A percentile compares a stretch with the other conserved stretches of the same genome.
phyloP scores from a whole-genome alignment of 2,329 filamentous ascomycete genomes.

The Colletotrichum shisoi region DNA sequence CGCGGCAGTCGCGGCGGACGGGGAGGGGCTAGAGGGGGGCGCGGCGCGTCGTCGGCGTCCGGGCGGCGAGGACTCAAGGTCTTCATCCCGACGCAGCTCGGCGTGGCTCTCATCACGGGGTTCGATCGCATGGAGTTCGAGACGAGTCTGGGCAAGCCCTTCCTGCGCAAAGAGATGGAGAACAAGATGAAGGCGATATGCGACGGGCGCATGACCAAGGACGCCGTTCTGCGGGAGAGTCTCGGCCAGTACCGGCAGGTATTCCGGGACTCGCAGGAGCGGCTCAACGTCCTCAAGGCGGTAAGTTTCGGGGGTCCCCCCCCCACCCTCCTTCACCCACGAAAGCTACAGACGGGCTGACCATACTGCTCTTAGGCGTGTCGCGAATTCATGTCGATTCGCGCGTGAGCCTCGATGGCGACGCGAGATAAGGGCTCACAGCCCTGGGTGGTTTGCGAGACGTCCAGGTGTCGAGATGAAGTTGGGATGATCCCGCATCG shows the following conservation, averaged over 20 bases:
- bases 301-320: constrained; percentile 54
- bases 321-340: constrained; percentile 2
- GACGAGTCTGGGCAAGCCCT: constrained; percentile 92
- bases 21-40: constrained; percentile 52
- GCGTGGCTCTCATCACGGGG: constrained; percentile 89
- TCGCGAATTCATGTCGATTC: constrained; percentile 60
- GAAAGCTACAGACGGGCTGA: constrained; percentile 21
- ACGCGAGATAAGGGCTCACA: constrained; percentile 32
- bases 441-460: constrained; percentile 26
- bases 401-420: constrained; percentile 40
- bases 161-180: constrained; percentile 97
- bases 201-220: constrained; percentile 78
- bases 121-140: constrained; percentile 95
- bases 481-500: constrained; percentile 30
- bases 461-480: constrained; percentile 30
- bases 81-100: constrained; percentile 91
- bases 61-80: constrained; percentile 71
- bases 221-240: constrained; percentile 80
- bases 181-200: constrained; percentile 96
- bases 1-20: constrained; percentile 55
- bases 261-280: constrained; percentile 81
- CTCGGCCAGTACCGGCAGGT: constrained; percentile 86
- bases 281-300: constrained; percentile 71
- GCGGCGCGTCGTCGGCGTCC: constrained; percentile 46
- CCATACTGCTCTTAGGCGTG: constrained; percentile 53